Evolutionary conservation across 2,329 filamentous ascomycete species (phyloP).

Genomic region (Cryoendolithus antarcticus): DNA sequence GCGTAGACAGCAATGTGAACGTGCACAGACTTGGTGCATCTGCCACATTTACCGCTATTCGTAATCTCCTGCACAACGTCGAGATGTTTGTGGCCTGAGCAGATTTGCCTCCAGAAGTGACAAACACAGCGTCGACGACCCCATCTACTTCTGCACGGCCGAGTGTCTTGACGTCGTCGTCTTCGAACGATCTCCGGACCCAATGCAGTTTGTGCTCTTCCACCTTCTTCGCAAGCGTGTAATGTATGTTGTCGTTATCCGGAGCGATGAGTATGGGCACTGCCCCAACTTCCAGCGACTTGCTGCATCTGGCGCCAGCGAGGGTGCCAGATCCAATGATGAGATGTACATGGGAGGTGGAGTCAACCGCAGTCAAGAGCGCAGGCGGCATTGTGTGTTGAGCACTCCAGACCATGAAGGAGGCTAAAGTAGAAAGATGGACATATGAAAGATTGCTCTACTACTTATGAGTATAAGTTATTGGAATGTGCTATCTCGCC

Average conservation of each 20-base stretch:
- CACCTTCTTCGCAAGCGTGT: constrained; percentile 49
- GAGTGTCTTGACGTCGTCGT: constrained; percentile 58
- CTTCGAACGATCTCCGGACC: constrained; percentile 53
- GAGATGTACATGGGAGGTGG: constrained; percentile 61
- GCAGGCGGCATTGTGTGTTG: constrained; percentile 33
- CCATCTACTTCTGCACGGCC: constrained; percentile 67
- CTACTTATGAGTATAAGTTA: too few relatives aligned
- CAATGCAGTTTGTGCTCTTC: constrained; percentile 55
- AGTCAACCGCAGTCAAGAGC: constrained; percentile 62
- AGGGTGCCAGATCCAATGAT: constrained; percentile 78
- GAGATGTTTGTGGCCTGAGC: constrained; percentile 51
- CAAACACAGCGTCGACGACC: constrained; percentile 85
- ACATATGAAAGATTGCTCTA: too few relatives aligned
- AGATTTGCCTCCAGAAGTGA: constrained; percentile 49
- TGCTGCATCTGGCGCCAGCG: constrained; percentile 69
- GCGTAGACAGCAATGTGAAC: constrained; percentile 78
- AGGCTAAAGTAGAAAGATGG: too few relatives aligned
- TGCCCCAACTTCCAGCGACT: constrained; percentile 72
- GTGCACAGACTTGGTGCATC: constrained; percentile 79
- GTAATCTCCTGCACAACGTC: constrained; percentile 58
- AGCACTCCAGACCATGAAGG: too few relatives aligned
- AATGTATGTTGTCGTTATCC: constrained; percentile 43
- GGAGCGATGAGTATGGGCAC: constrained; percentile 67
- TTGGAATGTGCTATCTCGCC: too few relatives aligned
- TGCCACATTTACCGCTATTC: constrained; percentile 87